Evolutionary conservation across 2,329 filamentous ascomycete species (phyloP), one percentile per base, ranked within the genome.

Genomic region (Colletotrichum nymphaeae): DNA sequence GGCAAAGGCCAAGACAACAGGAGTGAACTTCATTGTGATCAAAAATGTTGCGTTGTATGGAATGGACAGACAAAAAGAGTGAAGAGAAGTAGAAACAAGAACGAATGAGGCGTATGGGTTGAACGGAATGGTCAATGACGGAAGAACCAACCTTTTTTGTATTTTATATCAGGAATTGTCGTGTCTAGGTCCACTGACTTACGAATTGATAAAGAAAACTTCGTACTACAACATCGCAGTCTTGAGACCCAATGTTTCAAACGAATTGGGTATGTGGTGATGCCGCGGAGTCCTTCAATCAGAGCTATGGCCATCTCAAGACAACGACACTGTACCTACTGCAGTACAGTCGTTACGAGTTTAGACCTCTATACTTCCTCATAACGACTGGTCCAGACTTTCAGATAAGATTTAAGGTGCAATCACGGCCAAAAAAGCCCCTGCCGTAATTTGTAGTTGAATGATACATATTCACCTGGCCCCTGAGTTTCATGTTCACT

Each of bases 21-120:
- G 49, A 32, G 75, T 74, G 53, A 71, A 52, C 76, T 77, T 78
- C 77, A 78, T 78, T 24, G 42, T 74, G 63, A 67, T 12, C 58
- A 28, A 49, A 19, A 7, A n/a, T 49, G 16, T n/a, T 49, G 7
- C 42, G 16, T n/a, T 19, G 3, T 8, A 8, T 49, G 8, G 19
- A 49, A 4, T 19, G 19, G 19, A 49, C n/a, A 9, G 6, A n/a
- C 7, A 19, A 19, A 49, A 49, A 49, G 42, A 49, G 19, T 19
- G 16, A n/a, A 49, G 3, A 49, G 7, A 4, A 49, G 42, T 49
- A 49, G 19, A 49, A 4, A n/a, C 3, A n/a, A n/a, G 7, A 49
- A 49, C 16, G 19, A 49, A 3, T 49, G 42, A 49, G 16, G 16
- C 19, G 7, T n/a, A 49, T 49, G 42, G 3, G 19, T 49, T 19